Evolutionary conservation across 2,329 filamentous ascomycete species (phyloP), one percentile per base, ranked within the genome.

Genomic region (Sporothrix brasiliensis): DNA sequence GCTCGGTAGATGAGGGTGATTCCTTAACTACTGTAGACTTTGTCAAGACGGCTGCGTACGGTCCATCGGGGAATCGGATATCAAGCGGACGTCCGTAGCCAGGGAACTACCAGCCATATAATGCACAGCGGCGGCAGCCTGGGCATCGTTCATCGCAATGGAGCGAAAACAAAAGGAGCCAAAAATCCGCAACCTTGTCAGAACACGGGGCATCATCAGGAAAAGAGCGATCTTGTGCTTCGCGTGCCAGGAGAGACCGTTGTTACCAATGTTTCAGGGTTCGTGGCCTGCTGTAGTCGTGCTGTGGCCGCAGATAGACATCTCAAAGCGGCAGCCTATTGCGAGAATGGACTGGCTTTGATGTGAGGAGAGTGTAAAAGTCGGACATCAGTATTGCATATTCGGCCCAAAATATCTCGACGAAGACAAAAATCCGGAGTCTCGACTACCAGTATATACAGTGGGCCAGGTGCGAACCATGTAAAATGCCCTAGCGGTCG

Each of bases 1-100:
- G 10, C 13, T 44, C 56, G n/a, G 56, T n/a, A 13, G 56, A 44
- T 14, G 9, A 14, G 4, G 30, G 30, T 7, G 30, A 34, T 34
- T 34, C n/a, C 16, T 4, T 9, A 39, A 13, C 24, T 6, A 34
- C 21, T 41, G 41, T n/a, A 4, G 61, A 14, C 24, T 50, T 66
- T 13, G 61, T 21, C 14, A 39, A 16, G 24, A 66, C 61, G 9
- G 61, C 2, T 3, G 61, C 61, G 61, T 66, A 44, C 3, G 61
- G 61, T 7, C 61, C 61, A 21, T 50, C 44, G 16, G 52, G 61
- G 44, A 66, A 66, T 30, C 61, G 61, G 44, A 66, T 66, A 14
- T 66, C 61, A 9, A 66, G 61, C 14, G 61, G 61, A 3, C 61
- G 61, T 5, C 44, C 61, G 27, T 66, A 66, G 41, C 61, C 61